These are phyloP conservation scores for Cyclotella sp. DNA, from an alignment of 108 stramenopile species.

Conservation along the genomic window DNA sequence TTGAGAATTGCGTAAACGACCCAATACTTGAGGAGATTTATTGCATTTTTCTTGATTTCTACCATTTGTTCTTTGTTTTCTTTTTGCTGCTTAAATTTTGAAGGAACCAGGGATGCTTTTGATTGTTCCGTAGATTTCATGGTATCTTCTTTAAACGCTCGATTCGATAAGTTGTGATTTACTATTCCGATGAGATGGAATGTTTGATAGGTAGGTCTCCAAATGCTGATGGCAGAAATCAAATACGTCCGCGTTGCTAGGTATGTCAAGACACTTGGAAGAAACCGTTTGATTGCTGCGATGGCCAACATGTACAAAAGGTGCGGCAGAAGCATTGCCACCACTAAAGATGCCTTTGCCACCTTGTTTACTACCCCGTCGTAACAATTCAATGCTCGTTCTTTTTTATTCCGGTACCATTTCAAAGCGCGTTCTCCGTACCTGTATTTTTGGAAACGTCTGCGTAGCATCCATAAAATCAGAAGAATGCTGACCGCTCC, in stretches of 20 bases:
- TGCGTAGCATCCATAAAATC: conserved; percentile 57
- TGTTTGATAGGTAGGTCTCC: conserved; percentile 65
- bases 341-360: conserved; percentile 62
- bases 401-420: conserved; percentile 59
- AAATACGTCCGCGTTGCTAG: conserved; percentile 65
- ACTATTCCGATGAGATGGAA: conserved; percentile 46
- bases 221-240: conserved; percentile 52
- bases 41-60: conserved; percentile 26
- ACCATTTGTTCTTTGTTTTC: conserved; percentile 36
- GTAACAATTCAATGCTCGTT: conserved; percentile 39
- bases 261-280: conserved; percentile 62
- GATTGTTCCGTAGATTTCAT: not conserved
- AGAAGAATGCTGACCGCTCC: conserved; percentile 49
- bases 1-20: conserved; percentile 64
- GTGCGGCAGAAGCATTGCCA: conserved; percentile 79
- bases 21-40: conserved; percentile 78
- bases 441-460: conserved; percentile 65
- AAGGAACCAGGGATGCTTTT: conserved; percentile 21
- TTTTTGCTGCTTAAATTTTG: conserved; percentile 37
- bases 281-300: conserved; percentile 39
- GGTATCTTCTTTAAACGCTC: not conserved
- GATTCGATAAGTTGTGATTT: conserved; percentile 2
- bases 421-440: conserved; percentile 59
- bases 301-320: conserved; percentile 51
- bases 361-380: conserved; percentile 47